These are phyloP conservation scores for Orbilia oligospora DNA, from an alignment of 2,329 filamentous ascomycete species.

Conservation along the genomic window DNA sequence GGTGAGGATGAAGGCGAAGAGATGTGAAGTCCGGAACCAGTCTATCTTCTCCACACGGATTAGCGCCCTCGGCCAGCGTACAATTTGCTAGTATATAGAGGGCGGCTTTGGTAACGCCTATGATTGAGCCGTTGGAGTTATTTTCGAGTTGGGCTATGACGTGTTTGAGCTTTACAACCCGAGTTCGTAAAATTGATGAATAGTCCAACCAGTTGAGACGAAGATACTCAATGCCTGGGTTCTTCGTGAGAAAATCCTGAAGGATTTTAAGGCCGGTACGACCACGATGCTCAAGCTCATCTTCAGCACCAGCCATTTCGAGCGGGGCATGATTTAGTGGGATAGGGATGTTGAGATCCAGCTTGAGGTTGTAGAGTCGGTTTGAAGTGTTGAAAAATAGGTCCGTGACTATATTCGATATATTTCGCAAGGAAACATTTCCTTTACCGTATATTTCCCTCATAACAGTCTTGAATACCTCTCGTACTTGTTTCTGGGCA, in stretches of 20 bases:
- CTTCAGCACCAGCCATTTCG: neutral
- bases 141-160: conserved; percentile 70
- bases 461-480: conserved; percentile 71
- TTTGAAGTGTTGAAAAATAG: conserved; percentile 85
- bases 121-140: conserved; percentile 68
- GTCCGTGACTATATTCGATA: conserved; percentile 75
- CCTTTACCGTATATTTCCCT: conserved; percentile 75
- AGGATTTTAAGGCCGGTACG: conserved; percentile 16
- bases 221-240: conserved; percentile 75
- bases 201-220: conserved; percentile 84
- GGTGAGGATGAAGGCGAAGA: conserved; percentile 42
- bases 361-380: conserved; percentile 76
- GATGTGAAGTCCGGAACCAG: conserved; percentile 40
- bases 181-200: conserved; percentile 77
- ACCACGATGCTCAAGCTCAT: conserved; percentile 61
- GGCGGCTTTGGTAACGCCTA: conserved; percentile 76
- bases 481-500: conserved; percentile 69
- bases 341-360: conserved; percentile 65
- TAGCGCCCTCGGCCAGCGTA: conserved; percentile 69
- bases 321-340: neutral
- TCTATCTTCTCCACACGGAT: conserved; percentile 42
- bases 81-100: conserved; percentile 78
- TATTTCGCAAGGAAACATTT: conserved; percentile 75
- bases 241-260: conserved; percentile 70
- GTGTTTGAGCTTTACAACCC: conserved; percentile 76